Evolutionary conservation across 768 basidiomycete genomes (phyloP), one percentile per base, ranked within the genome.

Genomic region (Boletus rufocinnamomeus): DNA sequence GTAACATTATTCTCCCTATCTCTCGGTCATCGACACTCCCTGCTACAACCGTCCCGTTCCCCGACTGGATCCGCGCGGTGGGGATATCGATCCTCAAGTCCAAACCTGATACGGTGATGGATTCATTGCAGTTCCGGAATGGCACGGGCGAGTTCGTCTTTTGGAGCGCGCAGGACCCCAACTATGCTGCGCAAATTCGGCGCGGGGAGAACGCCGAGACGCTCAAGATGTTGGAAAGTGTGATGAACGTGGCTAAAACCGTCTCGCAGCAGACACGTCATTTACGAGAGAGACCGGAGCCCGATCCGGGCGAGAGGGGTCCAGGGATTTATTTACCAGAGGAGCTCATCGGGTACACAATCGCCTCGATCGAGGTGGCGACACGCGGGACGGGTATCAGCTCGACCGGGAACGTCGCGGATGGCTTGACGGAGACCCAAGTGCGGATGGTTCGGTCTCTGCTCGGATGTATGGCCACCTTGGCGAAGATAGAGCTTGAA

Each of bases 1-100:
- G 96, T 4, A 99, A 99, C 72, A 85, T 94, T 32, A 88, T 99
- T 43, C 80, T 99, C 1, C 97, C 97, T 0, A 87, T 95, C 19
- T 79, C 82, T 6, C 77, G 78, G 14, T 78, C 86, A 0, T 80
- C 76, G 37, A 71, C 79, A 25, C 70, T 72, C 17, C 66, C 75
- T 32, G 68, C 70, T 4, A 89, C 83, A 57, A 75, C 73, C 4
- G 74, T 84, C 0, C 82, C 88, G 0, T 91, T 97, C 69, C 79
- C 91, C 0, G 93, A 95, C 64, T 95, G 92, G 92, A 92, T 95
- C 37, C 85, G 95, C 2, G 84, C 86, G 1, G 90, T 93, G 8
- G 93, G 93, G 17, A 94, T 95, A 64, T 89, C 89, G 64, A 91
- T 95, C 56, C 79, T 97, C 45, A 91, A 94, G 68, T 88, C 88